Conservation (phyloP, 1,284 basidiomycete genomes). For the Laetiporus sulphureus region DNA sequence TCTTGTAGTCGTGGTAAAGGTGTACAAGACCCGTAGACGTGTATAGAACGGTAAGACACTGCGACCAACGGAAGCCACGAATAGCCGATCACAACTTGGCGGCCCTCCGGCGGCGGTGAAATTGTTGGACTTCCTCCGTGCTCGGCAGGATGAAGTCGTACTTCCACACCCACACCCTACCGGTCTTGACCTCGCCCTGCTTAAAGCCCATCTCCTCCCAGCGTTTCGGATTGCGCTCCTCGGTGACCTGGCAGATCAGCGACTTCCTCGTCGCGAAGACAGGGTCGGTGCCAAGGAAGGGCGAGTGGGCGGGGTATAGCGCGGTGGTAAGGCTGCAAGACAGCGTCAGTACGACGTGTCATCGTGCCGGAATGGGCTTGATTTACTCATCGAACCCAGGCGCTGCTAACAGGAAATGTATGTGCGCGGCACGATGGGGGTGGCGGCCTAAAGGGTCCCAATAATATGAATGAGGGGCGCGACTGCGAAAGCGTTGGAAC, state of each 20-base stretch:
- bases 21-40: too few species aligned
- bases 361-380: neutral
- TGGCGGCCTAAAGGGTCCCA: conserved; percentile 23
- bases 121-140: conserved; percentile 25
- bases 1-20: too few species aligned
- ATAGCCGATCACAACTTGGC: conserved; percentile 13
- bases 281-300: conserved; percentile 35
- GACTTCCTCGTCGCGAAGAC: conserved; percentile 37
- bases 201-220: conserved; percentile 30
- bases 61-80: too few species aligned
- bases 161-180: conserved; percentile 30
- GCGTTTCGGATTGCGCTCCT: conserved; percentile 24
- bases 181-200: conserved; percentile 23
- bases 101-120: conserved; percentile 17
- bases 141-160: conserved; percentile 32
- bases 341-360: neutral
- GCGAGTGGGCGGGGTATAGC: conserved; percentile 33
- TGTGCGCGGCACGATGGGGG: conserved; percentile 34
- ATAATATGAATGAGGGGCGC: neutral
- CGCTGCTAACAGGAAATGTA: conserved; percentile 31
- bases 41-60: too few species aligned
- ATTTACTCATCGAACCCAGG: conserved; percentile 32
- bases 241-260: conserved; percentile 28
- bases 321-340: conserved; percentile 28
- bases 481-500: neutral